A percentile compares a stretch with the other conserved stretches of the same genome.
These are phyloP conservation scores for Silene coronaria DNA, from an alignment of 179 eudicot species.

Conservation along the genomic window DNA sequence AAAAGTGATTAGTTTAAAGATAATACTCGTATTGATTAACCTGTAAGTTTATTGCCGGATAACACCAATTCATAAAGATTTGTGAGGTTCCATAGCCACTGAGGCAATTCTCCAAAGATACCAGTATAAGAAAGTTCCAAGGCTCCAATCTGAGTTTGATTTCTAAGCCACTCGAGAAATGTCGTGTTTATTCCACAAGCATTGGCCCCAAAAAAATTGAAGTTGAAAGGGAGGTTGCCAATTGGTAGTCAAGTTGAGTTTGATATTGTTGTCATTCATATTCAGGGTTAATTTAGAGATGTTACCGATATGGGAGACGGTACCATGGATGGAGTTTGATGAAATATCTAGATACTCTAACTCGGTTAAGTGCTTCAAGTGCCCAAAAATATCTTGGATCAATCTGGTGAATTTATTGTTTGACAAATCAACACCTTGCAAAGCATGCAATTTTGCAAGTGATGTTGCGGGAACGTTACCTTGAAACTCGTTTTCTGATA, in stretches of 20 bases:
- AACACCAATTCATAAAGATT: neutral
- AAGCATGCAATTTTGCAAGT: neutral
- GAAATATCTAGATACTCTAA: conserved; percentile 9
- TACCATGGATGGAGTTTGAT: conserved; percentile 11
- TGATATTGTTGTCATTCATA: neutral
- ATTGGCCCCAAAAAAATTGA: neutral
- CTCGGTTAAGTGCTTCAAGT: neutral
- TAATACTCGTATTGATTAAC: neutral
- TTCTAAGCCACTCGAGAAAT: conserved; percentile 3
- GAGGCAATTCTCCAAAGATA: conserved; percentile 1
- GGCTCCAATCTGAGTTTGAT: neutral
- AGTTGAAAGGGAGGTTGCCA: conserved; percentile 10
- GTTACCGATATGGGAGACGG: neutral
- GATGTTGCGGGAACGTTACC: neutral
- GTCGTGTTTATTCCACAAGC: neutral
- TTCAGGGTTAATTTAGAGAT: neutral
- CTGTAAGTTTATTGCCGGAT: conserved; percentile 11
- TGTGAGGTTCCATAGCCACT: conserved; percentile 9
- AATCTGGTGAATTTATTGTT: neutral
- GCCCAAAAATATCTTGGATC: neutral
- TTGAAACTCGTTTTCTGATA: neutral
- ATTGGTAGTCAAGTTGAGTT: neutral
- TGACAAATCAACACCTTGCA: neutral
- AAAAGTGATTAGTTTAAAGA: neutral
- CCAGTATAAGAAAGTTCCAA: conserved; percentile 14